A percentile compares a stretch with the other conserved stretches of the same genome.
phyloP scores from a whole-genome alignment of 768 basidiomycete genomes.

The Phanerochaete carnosa region DNA sequence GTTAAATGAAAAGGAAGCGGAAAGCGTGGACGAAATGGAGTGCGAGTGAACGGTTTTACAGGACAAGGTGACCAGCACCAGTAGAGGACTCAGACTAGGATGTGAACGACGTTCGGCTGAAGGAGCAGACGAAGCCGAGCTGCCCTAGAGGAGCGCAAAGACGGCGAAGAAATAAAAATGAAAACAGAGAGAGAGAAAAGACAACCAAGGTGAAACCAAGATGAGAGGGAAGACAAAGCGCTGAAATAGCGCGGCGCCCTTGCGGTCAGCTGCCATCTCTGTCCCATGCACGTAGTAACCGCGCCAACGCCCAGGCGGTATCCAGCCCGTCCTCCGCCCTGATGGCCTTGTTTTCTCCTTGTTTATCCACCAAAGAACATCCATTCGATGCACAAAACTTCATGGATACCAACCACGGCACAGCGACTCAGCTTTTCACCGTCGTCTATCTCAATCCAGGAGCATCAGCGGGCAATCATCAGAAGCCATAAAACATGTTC shows the following conservation, averaged over 20 bases:
- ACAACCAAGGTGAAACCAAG: constrained; percentile 14
- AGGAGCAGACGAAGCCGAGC: constrained; percentile 25
- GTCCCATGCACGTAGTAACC: constrained; percentile 3
- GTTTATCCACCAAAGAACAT: too few species aligned
- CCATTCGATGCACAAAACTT: background rate
- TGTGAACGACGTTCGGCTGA: constrained; percentile 15
- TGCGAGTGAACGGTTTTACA: constrained; percentile 1
- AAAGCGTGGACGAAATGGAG: constrained; percentile 25
- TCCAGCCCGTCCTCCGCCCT: background rate
- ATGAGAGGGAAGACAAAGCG: constrained; percentile 21
- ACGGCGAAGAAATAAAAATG: constrained; percentile 29
- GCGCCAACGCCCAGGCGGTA: background rate
- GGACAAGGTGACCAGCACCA: constrained; percentile 34
- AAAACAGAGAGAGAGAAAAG: constrained; percentile 23
- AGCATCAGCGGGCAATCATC: background rate
- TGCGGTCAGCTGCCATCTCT: constrained; percentile 2
- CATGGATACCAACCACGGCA: background rate
- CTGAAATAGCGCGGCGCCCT: constrained; percentile 12
- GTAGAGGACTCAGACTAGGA: constrained; percentile 15
- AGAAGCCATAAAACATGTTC: constrained; percentile 4
- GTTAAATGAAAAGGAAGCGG: constrained; percentile 45
- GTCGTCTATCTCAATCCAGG: background rate
- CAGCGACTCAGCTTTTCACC: background rate
- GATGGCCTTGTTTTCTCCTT: background rate
- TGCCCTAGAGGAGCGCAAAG: constrained; percentile 21